Evolutionary conservation across 257 asterid genomes (phyloP).

Genomic region (Solanum bulbocastanum): DNA sequence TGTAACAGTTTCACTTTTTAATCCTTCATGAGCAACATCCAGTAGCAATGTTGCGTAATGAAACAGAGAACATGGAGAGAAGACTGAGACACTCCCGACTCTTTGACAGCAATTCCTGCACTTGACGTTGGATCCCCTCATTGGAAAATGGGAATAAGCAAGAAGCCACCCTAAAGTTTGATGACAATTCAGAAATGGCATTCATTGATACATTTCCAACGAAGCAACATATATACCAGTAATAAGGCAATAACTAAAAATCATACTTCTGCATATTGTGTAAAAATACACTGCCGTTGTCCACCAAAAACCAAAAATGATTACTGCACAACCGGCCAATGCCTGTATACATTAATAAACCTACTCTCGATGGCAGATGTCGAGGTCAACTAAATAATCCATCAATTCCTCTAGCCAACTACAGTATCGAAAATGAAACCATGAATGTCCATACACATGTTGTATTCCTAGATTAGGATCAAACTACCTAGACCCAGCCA

Average conservation of each 20-base stretch:
- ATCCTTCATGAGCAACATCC: not conserved
- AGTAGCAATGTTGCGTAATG: not conserved
- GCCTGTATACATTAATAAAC: constrained; percentile 28
- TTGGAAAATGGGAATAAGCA: no score
- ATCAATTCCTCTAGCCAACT: constrained; percentile 11
- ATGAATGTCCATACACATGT: constrained; percentile 14
- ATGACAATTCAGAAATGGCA: not conserved
- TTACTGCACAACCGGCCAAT: constrained; percentile 37
- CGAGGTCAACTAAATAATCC: constrained; percentile 3
- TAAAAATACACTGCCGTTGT: constrained; percentile 3
- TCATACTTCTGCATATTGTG: not conserved
- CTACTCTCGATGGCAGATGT: constrained; percentile 4
- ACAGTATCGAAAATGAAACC: constrained; percentile 22
- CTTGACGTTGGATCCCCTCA: no score
- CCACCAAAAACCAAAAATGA: constrained; percentile 6
- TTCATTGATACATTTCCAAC: not conserved
- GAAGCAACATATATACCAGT: not conserved
- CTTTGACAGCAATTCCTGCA: no score
- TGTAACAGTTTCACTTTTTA: not conserved
- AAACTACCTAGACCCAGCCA: constrained; percentile 42
- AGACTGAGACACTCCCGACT: no score
- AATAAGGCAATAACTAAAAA: not conserved
- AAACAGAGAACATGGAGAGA: not conserved
- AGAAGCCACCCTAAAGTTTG: not conserved
- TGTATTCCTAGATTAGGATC: constrained; percentile 43